These are phyloP conservation scores for Marvania coccoides DNA, from an alignment of 139 green algal species.

Conservation along the genomic window DNA sequence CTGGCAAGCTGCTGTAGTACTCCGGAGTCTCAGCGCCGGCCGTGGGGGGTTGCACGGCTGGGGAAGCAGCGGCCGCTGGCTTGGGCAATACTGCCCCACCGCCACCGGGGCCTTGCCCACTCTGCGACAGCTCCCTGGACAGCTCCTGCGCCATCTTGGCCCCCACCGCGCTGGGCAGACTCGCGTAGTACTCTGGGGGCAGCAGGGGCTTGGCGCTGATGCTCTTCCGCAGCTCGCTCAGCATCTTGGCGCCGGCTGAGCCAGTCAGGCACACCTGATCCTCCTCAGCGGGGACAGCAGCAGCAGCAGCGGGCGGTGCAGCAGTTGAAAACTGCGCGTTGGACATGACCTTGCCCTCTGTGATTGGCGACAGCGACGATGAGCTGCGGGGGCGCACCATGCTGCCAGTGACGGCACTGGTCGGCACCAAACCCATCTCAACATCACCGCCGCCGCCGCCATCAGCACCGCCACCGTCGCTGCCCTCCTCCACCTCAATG, in stretches of 20 bases:
- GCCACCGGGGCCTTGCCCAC: too few species aligned
- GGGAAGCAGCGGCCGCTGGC: not conserved
- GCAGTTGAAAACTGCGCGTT: too few species aligned
- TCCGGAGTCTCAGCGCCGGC: not conserved
- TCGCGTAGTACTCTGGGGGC: not conserved
- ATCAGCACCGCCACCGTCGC: not conserved
- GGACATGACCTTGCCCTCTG: too few species aligned
- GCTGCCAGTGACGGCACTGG: too few species aligned
- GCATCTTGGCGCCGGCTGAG: not conserved
- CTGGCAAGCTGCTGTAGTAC: slow-evolving; percentile 18
- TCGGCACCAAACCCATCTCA: not conserved
- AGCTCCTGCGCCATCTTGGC: not conserved
- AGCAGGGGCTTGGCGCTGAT: not conserved
- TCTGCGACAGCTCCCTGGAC: not conserved
- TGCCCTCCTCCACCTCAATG: not conserved
- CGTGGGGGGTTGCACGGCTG: not conserved
- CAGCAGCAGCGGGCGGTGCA: too few species aligned
- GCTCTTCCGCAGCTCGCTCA: not conserved
- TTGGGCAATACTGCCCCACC: too few species aligned
- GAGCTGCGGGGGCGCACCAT: too few species aligned
- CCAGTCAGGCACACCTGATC: not conserved
- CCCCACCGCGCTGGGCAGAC: not conserved
- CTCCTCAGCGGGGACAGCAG: too few species aligned
- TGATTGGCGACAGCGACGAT: too few species aligned
- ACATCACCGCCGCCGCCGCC: not conserved